Base-by-base conservation (phyloP, 1,284 basidiomycete genomes). In the Apiotrichum akiyoshidainum region DNA sequence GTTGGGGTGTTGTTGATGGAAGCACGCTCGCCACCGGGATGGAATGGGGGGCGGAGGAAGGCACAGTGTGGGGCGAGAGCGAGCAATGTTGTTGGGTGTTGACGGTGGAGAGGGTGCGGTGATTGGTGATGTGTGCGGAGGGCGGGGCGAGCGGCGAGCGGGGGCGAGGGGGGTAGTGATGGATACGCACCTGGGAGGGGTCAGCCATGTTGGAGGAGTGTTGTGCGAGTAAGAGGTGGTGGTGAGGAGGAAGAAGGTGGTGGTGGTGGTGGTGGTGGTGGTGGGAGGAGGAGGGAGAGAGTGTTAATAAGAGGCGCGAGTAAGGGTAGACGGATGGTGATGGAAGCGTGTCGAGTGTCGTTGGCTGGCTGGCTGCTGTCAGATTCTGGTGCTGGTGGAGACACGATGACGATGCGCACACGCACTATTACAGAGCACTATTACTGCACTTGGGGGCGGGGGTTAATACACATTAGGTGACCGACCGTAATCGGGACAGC, bases 151-250 rank as follows among this genome's bases (percentile, higher is more conserved):
- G 16, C 22, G n/a, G 31, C 34, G 16, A 8, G 21, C 19, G 19
- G 41, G 13, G 22, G 45, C 7, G 19, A 11, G 44, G 17, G n/a
- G 16, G 11, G 42, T 8, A 45, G 69, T 52, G 67, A 70, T 22
- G 10, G 21, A 14, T 5, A 41, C 60, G 47, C 19, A 65, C 64
- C 55, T 65, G 60, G 46, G 60, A 62, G 17, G 64, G 64, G 55
- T 65, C 64, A 11, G 64, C 53, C 64, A 65, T 65, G 50, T 19
- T 61, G 48, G 41, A 31, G 4, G 39, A 33, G 26, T 35, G 16
- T 33, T 46, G 34, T 21, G 48, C 9, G 21, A 13, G 6, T 44
- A 31, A 31, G 7, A 31, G 26, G n/a, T n/a, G n/a, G 33, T 34
- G 11, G 21, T n/a, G 33, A 46, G 34, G 16, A 39, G 5, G 44